phyloP scores from a whole-genome alignment of 345 rosid species.

The Erucastrum elatum region DNA sequence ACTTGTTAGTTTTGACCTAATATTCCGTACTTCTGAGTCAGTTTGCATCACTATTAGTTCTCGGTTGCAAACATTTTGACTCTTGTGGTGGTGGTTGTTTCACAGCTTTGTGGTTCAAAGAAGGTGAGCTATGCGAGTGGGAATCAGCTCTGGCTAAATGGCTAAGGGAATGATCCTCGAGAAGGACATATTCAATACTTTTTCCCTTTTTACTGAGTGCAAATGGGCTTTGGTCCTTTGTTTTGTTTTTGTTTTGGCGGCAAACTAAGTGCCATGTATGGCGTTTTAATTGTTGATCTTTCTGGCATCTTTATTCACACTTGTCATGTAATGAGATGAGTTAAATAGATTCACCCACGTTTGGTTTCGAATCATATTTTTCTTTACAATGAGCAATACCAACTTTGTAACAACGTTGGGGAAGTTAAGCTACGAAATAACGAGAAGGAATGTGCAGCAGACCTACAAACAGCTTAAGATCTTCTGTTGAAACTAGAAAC shows the following conservation, averaged over 20 bases:
- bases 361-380: not conserved
- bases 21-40: not conserved
- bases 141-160: conserved; percentile 54
- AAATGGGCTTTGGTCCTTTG: conserved; percentile 7
- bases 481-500: too few relatives aligned
- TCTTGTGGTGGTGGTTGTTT: conserved; percentile 23
- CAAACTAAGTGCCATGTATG: not conserved
- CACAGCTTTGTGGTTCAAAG: conserved; percentile 88
- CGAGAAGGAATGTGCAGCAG: too few relatives aligned
- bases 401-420: too few relatives aligned
- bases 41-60: not conserved
- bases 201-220: not conserved
- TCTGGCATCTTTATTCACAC: not conserved
- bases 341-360: not conserved
- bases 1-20: not conserved
- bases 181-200: not conserved
- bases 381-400: not conserved
- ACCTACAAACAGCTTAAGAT: too few relatives aligned
- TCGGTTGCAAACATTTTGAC: not conserved
- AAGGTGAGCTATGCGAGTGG: conserved; percentile 82
- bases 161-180: conserved; percentile 59
- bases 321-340: not conserved
- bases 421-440: too few relatives aligned
- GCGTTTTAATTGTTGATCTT: not conserved
- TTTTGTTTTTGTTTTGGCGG: conserved; percentile 25